Conservation (phyloP, 768 basidiomycete genomes). For the Cyathus striatus region DNA sequence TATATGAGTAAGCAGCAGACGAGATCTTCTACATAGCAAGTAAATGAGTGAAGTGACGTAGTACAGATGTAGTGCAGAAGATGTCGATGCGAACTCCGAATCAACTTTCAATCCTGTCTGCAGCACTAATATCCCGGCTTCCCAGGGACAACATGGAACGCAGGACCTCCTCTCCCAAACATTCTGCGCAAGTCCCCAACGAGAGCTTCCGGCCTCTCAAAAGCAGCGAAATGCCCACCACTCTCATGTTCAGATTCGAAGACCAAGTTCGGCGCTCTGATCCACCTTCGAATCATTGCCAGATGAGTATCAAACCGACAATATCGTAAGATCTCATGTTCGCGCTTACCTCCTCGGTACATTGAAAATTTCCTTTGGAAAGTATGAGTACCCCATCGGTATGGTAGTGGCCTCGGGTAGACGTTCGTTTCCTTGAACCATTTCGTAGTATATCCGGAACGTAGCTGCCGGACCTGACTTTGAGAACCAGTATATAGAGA, state of each 20-base stretch:
- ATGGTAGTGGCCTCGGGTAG: constrained; percentile 15
- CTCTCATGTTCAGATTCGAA: constrained; percentile 41
- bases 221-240: constrained; percentile 58
- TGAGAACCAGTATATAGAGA: constrained; percentile 57
- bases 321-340: background rate
- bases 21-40: no score
- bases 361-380: constrained; percentile 40
- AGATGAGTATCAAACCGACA: no score
- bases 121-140: constrained; percentile 30
- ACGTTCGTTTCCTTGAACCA: constrained; percentile 11
- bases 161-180: constrained; percentile 49
- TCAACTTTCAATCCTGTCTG: background rate
- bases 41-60: no score
- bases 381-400: constrained; percentile 45
- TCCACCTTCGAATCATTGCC: no score
- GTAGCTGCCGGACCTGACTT: constrained; percentile 54
- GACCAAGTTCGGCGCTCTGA: constrained; percentile 28
- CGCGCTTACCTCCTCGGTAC: constrained; percentile 24
- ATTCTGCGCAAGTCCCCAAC: constrained; percentile 48
- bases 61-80: no score
- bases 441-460: constrained; percentile 55
- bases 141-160: constrained; percentile 40
- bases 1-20: no score
- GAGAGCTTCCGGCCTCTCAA: constrained; percentile 43
- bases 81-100: no score